Base-by-base conservation (phyloP, 768 basidiomycete genomes). In the Dioszegia aurantiaca region DNA sequence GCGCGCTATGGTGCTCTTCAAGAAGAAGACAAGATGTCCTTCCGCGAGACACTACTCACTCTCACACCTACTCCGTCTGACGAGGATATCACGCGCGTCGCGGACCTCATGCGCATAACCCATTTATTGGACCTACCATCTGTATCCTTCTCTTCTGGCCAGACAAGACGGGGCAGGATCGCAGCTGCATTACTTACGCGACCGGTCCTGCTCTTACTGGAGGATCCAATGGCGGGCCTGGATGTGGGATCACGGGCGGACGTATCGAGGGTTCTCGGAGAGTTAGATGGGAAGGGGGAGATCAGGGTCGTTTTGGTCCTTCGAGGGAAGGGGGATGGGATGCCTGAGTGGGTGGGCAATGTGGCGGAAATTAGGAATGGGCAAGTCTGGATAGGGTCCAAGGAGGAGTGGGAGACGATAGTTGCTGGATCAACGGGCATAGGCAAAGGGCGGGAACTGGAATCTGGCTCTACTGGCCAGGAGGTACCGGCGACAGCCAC, bases 1-100 rank as follows among this genome's bases (percentile, higher is more conserved):
- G 90, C 92, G 2, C 84, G 92, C 2, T 98, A 97, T 72, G 90
- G 89, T 21, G 87, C 89, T 0, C 83, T 91, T 37, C 80, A 87
- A 17, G 92, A 94, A 17, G 89, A 87, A 69, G 93, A 94, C 69
- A 82, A 83, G 27, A 74, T 85, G 52, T 90, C 92, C 0, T 81
- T 93, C 23, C 80, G 86, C 8, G 80, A 92, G 66, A 85, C 82
- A 58, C 82, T 91, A 4, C 51, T 53, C 1, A 52, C 69, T 16
- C 52, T 72, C 0, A 45, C 59, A 44, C 67, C 69, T 1, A 4
- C 61, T 10, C 64, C 68, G 1, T 55, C 55, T 16, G 30, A 55
- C 1, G 46, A 27, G 0, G 72, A 73, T 81, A 70, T 93, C 56
- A 80, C 83, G 3, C 74, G 79, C 1, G 73, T 89, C n/a, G 80